Evolutionary conservation across 2,329 filamentous ascomycete genomes (phyloP).

Genomic region (Exserohilum turcica): DNA sequence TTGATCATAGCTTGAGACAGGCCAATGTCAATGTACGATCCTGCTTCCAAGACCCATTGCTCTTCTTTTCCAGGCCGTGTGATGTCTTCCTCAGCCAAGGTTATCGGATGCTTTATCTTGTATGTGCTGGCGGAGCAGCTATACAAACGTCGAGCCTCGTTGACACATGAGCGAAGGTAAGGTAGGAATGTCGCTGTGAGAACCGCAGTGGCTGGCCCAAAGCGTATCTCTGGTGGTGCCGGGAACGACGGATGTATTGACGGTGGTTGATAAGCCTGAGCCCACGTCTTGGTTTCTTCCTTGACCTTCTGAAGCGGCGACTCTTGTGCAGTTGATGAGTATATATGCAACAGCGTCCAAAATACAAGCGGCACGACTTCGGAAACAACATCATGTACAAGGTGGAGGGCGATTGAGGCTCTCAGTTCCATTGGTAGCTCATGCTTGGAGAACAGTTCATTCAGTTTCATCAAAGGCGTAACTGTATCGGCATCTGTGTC

Average conservation of each 20-base stretch:
- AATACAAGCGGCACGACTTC: constrained; percentile 41
- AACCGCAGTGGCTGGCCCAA: constrained; percentile 18
- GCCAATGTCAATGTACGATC: constrained; percentile 38
- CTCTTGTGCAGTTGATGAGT: constrained; percentile 19
- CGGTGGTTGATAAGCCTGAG: constrained; percentile 40
- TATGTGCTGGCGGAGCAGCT: constrained; percentile 28
- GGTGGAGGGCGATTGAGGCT: constrained; percentile 38
- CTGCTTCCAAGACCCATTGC: constrained; percentile 32
- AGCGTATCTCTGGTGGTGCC: constrained; percentile 41
- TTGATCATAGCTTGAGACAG: constrained; percentile 40
- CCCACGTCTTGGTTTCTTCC: constrained; percentile 38
- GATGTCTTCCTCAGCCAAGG: constrained; percentile 27
- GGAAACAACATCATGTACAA: constrained; percentile 36
- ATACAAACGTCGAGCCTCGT: constrained; percentile 41
- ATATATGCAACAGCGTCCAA: constrained; percentile 42
- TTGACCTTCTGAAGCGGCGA: constrained; percentile 31
- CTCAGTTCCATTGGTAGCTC: constrained; percentile 33
- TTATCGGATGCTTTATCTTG: constrained; percentile 26
- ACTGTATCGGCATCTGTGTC: constrained; percentile 42
- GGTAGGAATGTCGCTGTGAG: constrained; percentile 25
- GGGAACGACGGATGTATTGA: constrained; percentile 46
- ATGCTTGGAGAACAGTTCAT: constrained; percentile 37
- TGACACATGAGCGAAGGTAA: constrained; percentile 38
- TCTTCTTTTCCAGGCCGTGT: constrained; percentile 25
- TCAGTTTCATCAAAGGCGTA: constrained; percentile 40